phyloP scores from a whole-genome alignment of 2,329 filamentous ascomycete species.

The Xylariales sp. region DNA sequence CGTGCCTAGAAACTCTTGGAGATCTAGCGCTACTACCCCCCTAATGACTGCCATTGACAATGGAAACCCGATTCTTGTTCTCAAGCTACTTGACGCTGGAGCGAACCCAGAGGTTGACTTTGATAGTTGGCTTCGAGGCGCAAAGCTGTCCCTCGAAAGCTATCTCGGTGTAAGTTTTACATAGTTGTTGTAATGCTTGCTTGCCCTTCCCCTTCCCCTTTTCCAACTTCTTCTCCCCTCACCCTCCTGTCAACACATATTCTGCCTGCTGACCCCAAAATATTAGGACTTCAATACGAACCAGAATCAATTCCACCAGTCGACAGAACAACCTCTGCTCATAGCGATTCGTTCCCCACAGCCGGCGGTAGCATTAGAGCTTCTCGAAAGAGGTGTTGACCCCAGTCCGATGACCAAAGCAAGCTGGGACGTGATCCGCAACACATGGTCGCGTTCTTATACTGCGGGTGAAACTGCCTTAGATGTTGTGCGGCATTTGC shows the following conservation, averaged over 20 bases:
- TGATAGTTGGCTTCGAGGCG: conserved; percentile 71
- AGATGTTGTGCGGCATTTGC: conserved; percentile 67
- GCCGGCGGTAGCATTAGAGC: conserved; percentile 62
- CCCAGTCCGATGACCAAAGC: conserved; percentile 66
- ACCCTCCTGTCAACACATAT: background rate
- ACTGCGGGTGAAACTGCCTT: conserved; percentile 63
- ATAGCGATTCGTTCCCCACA: conserved; percentile 65
- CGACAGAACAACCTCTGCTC: conserved; percentile 73
- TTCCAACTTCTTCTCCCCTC: background rate
- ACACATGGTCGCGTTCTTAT: conserved; percentile 50
- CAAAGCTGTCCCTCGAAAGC: conserved; percentile 57
- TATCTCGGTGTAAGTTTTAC: conserved; percentile 48
- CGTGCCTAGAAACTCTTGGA: conserved; percentile 53
- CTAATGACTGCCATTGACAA: conserved; percentile 69
- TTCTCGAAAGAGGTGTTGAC: conserved; percentile 74
- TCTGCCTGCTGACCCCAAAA: background rate
- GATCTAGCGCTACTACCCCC: conserved; percentile 56
- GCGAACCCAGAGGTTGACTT: conserved; percentile 70
- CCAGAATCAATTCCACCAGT: conserved; percentile 58
- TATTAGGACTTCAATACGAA: conserved; percentile 57
- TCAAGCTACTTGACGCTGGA: conserved; percentile 72
- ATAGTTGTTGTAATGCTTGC: background rate
- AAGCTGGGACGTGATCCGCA: conserved; percentile 52
- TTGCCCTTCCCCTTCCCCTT: background rate
- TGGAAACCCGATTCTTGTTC: conserved; percentile 63